Conservation (phyloP, 306 rosid species). For the Citrullus colocynthis region DNA sequence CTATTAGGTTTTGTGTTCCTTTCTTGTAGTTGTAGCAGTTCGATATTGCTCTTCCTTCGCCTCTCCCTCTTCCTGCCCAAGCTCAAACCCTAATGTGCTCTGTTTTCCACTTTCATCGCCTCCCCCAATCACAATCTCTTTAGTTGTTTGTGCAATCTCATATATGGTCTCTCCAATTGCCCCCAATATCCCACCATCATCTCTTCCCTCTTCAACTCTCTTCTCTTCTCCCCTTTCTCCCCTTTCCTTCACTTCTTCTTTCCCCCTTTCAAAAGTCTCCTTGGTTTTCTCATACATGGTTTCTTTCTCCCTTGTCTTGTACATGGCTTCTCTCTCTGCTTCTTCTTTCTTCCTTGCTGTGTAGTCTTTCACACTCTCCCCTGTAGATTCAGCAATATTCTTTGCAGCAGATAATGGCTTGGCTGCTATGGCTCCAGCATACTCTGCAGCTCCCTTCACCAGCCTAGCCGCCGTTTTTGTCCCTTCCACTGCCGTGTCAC, state of each 20-base stretch:
- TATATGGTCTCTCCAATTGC: constrained; percentile 51
- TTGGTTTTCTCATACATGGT: background rate
- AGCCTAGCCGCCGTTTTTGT: constrained; percentile 29
- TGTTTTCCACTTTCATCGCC: constrained; percentile 10
- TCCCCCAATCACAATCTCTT: constrained; percentile 32
- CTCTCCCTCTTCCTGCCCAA: background rate
- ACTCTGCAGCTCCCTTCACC: constrained; percentile 37
- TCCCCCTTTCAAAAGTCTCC: background rate
- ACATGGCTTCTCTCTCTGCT: constrained; percentile 25
- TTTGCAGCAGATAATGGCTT: constrained; percentile 33
- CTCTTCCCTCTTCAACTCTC: background rate
- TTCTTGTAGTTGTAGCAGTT: background rate
- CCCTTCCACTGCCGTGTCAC: constrained; percentile 52
- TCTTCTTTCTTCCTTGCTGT: constrained; percentile 70
- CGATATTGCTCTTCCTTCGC: background rate
- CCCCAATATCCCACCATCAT: constrained; percentile 21
- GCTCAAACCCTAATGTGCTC: background rate
- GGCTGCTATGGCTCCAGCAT: constrained; percentile 40
- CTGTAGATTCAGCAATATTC: constrained; percentile 34
- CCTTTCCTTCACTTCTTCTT: background rate
- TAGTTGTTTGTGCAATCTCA: constrained; percentile 50
- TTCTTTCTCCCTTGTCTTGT: constrained; percentile 18
- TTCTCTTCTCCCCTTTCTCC: background rate
- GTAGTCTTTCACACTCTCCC: constrained; percentile 53
- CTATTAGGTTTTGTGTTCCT: constrained; percentile 15